Conservation (phyloP, 1,284 basidiomycete species). For the Cryptococcus hybrid region DNA sequence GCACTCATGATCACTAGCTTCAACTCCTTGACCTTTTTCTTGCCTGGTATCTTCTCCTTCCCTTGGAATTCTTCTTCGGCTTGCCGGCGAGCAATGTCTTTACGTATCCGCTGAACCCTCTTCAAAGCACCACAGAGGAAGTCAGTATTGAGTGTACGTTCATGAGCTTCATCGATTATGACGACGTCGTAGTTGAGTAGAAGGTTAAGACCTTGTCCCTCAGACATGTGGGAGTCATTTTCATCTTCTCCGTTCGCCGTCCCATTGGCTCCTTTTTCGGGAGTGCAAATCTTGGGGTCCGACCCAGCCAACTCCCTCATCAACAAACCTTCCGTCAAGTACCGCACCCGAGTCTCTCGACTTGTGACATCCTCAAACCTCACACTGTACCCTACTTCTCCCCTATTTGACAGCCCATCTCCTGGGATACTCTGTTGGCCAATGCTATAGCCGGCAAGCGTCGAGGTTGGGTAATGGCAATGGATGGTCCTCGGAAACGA, state of each 20-base stretch:
- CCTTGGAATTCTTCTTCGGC: slow-evolving; percentile 50
- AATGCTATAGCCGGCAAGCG: slow-evolving; percentile 92
- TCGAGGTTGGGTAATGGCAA: slow-evolving; percentile 90
- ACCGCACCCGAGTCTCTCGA: slow-evolving; percentile 74
- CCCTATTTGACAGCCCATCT: slow-evolving; percentile 72
- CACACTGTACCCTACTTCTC: slow-evolving; percentile 87
- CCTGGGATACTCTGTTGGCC: slow-evolving; percentile 80
- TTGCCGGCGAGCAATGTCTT: slow-evolving; percentile 50
- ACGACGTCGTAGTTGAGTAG: slow-evolving; percentile 83
- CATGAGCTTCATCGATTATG: slow-evolving; percentile 96
- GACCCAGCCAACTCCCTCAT: slow-evolving; percentile 69
- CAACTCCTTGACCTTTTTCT: slow-evolving; percentile 53
- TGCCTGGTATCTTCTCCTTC: slow-evolving; percentile 32
- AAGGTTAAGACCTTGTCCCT: slow-evolving; percentile 44
- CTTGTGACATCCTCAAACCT: slow-evolving; percentile 86
- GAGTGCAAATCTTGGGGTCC: neutral
- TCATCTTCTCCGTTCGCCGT: neutral
- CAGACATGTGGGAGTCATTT: neutral
- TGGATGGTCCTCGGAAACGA: slow-evolving; percentile 60
- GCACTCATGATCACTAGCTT: slow-evolving; percentile 98
- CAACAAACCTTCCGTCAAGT: slow-evolving; percentile 95
- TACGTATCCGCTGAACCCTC: slow-evolving; percentile 72
- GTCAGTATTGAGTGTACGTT: slow-evolving; percentile 91
- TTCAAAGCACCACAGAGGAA: slow-evolving; percentile 90
- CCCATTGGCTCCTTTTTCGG: neutral